Conservation (phyloP, 2,329 filamentous ascomycete genomes). For the Colletotrichum tofieldiae region DNA sequence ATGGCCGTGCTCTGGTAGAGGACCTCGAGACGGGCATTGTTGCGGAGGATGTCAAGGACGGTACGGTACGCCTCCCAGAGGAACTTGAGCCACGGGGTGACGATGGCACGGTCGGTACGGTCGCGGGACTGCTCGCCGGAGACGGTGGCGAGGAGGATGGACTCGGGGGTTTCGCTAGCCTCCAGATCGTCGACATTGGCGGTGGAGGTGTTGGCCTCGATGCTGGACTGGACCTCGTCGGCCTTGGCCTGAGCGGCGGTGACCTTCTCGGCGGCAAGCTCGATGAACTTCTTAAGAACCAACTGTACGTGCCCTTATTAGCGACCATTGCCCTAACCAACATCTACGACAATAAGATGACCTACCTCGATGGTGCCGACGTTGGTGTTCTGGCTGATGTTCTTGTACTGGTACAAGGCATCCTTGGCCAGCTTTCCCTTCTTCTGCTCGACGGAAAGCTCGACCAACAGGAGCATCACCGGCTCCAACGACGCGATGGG, state of each 20-base stretch:
- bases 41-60: slow-evolving; percentile 97
- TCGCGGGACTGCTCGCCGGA: slow-evolving; percentile 98
- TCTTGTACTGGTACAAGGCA: slow-evolving; percentile 99
- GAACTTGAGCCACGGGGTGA: slow-evolving; percentile 99
- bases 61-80: slow-evolving; percentile 99
- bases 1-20: slow-evolving; percentile 99
- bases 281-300: slow-evolving; percentile 98
- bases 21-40: slow-evolving; percentile 96
- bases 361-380: slow-evolving; percentile 94
- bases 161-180: slow-evolving; percentile 97
- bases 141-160: slow-evolving; percentile 96
- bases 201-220: slow-evolving; percentile 81
- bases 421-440: slow-evolving; percentile 99
- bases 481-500: slow-evolving; percentile 97
- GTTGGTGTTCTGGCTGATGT: slow-evolving; percentile 99
- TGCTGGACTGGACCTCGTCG: slow-evolving; percentile 90
- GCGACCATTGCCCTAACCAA: slow-evolving; percentile 14
- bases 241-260: slow-evolving; percentile 96
- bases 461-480: slow-evolving; percentile 97
- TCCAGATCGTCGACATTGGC: slow-evolving; percentile 94
- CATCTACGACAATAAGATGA: neutral
- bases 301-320: slow-evolving; percentile 65
- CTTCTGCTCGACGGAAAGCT: slow-evolving; percentile 95
- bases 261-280: slow-evolving; percentile 96
- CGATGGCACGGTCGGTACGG: slow-evolving; percentile 96